A percentile compares a stretch with the other conserved stretches of the same genome.
phyloP scores from a whole-genome alignment of 257 asterid species.

The Cruciata laevipes region DNA sequence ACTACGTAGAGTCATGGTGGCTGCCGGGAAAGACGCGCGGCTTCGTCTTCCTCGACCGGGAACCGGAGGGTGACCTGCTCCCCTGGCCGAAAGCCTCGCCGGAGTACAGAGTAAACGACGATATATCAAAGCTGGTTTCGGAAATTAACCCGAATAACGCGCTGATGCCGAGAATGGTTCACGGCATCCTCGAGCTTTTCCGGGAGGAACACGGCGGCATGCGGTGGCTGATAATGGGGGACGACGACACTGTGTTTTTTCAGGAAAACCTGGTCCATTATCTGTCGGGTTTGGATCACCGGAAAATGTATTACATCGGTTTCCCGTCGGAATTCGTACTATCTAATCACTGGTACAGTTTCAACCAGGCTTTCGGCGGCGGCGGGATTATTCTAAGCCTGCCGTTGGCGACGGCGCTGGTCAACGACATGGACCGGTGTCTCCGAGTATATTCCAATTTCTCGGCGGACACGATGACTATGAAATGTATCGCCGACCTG shows the following conservation, averaged over 20 bases:
- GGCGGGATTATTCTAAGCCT: slow-evolving; percentile 30
- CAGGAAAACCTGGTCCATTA: slow-evolving; percentile 21
- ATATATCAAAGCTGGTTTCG: slow-evolving; percentile 6
- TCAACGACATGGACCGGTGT: slow-evolving; percentile 19
- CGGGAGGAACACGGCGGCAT: slow-evolving; percentile 21
- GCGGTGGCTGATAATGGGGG: slow-evolving; percentile 33
- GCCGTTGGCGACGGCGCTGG: slow-evolving; percentile 24
- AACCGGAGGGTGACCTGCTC: slow-evolving; percentile 19
- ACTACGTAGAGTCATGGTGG: slow-evolving; percentile 35
- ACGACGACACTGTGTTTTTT: slow-evolving; percentile 26
- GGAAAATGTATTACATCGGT: slow-evolving; percentile 21
- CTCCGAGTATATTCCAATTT: slow-evolving; percentile 19
- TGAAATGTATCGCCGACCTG: slow-evolving; percentile 24
- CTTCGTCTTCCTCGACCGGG: slow-evolving; percentile 19
- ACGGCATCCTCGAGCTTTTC: slow-evolving; percentile 28
- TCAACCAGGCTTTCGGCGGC: slow-evolving; percentile 31
- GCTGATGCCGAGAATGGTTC: slow-evolving; percentile 25
- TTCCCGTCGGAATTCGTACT: slow-evolving; percentile 24
- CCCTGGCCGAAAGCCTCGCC: slow-evolving; percentile 28
- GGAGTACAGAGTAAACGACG: slow-evolving; percentile 18
- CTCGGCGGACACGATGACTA: slow-evolving; percentile 23
- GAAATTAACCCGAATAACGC: slow-evolving; percentile 12
- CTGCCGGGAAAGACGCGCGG: slow-evolving; percentile 17
- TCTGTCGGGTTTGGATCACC: slow-evolving; percentile 25
- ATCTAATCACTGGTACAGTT: slow-evolving; percentile 21